phyloP scores from a whole-genome alignment of 306 rosid species.

The Malus domestica region DNA sequence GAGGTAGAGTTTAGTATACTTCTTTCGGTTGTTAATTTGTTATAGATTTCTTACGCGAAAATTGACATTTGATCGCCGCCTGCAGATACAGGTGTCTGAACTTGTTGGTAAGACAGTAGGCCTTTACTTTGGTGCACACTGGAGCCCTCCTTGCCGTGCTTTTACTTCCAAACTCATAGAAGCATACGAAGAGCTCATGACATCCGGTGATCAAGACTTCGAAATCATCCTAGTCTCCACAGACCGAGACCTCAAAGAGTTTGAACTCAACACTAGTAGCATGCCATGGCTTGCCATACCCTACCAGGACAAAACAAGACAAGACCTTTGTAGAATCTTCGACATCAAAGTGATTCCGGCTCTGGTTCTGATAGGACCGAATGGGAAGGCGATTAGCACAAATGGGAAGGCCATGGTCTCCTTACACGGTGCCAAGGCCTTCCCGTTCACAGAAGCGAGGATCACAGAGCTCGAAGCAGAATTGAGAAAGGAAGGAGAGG shows the following conservation, averaged over 20 bases:
- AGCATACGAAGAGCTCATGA: constrained; percentile 49
- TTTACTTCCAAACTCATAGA: constrained; percentile 61
- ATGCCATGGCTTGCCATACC: constrained; percentile 92
- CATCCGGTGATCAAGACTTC: constrained; percentile 25
- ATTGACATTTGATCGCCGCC: neutral
- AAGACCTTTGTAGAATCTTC: constrained; percentile 68
- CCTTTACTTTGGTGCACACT: constrained; percentile 69
- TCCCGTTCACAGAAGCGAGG: constrained; percentile 69
- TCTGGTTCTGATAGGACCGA: constrained; percentile 61
- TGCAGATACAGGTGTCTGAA: constrained; percentile 50
- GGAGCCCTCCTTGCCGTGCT: constrained; percentile 82
- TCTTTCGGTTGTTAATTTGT: neutral
- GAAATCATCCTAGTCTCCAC: constrained; percentile 74
- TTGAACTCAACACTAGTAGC: constrained; percentile 36
- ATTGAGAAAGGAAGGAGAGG: constrained; percentile 69
- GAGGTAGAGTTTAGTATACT: constrained; percentile 34
- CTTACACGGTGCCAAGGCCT: constrained; percentile 75
- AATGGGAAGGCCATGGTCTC: constrained; percentile 58
- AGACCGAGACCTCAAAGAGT: constrained; percentile 63
- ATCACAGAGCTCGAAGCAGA: constrained; percentile 57
- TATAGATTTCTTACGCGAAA: neutral
- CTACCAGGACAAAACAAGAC: constrained; percentile 60
- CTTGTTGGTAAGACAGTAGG: constrained; percentile 75
- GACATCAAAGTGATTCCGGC: constrained; percentile 65
- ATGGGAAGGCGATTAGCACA: constrained; percentile 48